phyloP scores from a whole-genome alignment of 495 filamentous ascomycete species.

The Penicillium tannophilum region DNA sequence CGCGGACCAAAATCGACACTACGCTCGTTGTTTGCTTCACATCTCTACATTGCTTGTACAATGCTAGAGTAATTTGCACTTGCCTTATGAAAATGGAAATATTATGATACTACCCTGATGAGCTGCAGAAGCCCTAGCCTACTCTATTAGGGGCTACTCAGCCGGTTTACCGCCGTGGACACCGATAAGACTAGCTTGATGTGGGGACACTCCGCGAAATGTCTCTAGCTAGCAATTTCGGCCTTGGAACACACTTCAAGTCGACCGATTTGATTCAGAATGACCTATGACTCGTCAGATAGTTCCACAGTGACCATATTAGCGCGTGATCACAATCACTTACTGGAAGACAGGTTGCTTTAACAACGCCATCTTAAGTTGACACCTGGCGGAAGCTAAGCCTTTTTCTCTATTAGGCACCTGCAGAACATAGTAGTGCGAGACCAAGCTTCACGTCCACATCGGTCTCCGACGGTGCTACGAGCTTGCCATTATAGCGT shows the following conservation, averaged over 20 bases:
- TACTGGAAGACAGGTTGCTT: neutral
- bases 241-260: too few species aligned
- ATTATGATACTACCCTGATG: neutral
- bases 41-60: neutral
- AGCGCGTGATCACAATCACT: neutral
- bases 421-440: neutral
- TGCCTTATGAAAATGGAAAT: neutral
- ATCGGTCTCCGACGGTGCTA: slow-evolving; percentile 21
- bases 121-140: neutral
- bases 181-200: neutral
- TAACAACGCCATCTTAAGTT: neutral
- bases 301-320: neutral
- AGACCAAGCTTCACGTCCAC: neutral
- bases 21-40: neutral
- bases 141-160: neutral
- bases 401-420: neutral
- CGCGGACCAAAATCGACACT: neutral
- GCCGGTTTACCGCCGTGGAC: neutral
- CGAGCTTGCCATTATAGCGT: neutral
- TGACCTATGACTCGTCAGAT: too few species aligned
- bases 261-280: neutral
- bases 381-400: neutral
- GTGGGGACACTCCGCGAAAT: neutral
- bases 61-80: neutral
- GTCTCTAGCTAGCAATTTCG: neutral